Evolutionary conservation across 495 filamentous ascomycete species (phyloP), one percentile per base, ranked within the genome.

Genomic region (Hypoxylon intermedium): DNA sequence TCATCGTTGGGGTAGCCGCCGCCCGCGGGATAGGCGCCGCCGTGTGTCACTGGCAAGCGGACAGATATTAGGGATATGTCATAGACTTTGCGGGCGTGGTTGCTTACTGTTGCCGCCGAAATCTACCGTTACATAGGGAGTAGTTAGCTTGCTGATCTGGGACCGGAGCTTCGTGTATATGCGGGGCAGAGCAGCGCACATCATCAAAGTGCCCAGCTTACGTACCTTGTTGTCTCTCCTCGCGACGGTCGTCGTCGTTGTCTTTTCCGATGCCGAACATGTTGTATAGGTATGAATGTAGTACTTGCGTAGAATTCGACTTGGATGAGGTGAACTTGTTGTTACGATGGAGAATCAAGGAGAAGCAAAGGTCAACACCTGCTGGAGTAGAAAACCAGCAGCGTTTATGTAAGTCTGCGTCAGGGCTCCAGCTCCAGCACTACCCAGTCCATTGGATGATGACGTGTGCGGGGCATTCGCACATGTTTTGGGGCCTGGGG

Each of bases 101-200:
- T 13, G 9, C 67, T 61, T 53, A 71, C 68, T 53, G 36, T 71
- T 69, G 53, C 66, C 66, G 36, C 58, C 61, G 31, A 50, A 47
- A 31, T 60, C 67, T 51, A 46, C 28, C 7, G 67, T 47, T 59
- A 66, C 60, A 67, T 57, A 50, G 43, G 13, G 24, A 33, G 51
- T 41, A 15, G 43, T 69, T 58, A 67, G 68, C 45, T 51, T 59
- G 46, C 57, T 58, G 51, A 56, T 51, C 46, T 45, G 42, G 12
- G 23, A 24, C 30, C 49, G 45, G 50, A 53, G 44, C 40, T 77
- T 5, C 5, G 85, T 76, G 24, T 88, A 73, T 44, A 88, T 79
- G 28, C 90, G 81, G n/a, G 83, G 78, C 1, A 90, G 80, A 26
- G 81, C n/a, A n/a, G n/a, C n/a, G n/a, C n/a, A n/a, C n/a, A n/a